These are phyloP conservation scores for Erysimum cheiranthoides DNA, from an alignment of 345 rosid genomes.

Conservation along the genomic window DNA sequence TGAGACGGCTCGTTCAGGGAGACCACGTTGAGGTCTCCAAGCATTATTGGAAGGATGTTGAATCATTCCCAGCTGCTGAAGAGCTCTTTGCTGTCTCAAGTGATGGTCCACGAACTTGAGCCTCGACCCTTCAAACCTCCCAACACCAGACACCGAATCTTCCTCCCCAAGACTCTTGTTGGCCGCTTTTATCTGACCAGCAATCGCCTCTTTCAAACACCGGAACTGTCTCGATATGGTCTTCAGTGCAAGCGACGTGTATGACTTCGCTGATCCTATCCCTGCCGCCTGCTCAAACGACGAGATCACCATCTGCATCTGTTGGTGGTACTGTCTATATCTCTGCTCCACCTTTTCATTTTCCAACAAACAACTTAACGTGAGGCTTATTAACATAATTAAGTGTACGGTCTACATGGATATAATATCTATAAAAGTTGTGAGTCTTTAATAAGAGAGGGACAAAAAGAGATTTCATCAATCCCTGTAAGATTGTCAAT, in stretches of 20 bases:
- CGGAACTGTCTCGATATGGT: conserved; percentile 96
- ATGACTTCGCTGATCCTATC: conserved; percentile 83
- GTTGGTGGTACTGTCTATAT: conserved; percentile 93
- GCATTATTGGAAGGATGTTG: conserved; percentile 81
- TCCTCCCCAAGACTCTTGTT: conserved; percentile 94
- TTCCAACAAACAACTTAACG: conserved; percentile 31
- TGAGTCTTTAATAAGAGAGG: conserved; percentile 11
- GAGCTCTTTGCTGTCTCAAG: conserved; percentile 91
- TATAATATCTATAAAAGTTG: not conserved
- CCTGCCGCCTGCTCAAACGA: conserved; percentile 93
- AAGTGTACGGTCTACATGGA: not conserved
- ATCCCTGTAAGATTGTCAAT: conserved; percentile 24
- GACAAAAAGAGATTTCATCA: conserved; percentile 18
- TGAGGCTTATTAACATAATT: conserved; percentile 10
- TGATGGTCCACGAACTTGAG: conserved; percentile 94
- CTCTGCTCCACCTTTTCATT: conserved; percentile 87
- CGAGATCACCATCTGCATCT: conserved; percentile 90
- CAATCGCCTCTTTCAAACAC: conserved; percentile 89
- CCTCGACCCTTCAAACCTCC: conserved; percentile 84
- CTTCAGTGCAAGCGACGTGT: conserved; percentile 84
- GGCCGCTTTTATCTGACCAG: conserved; percentile 81
- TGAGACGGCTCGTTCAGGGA: conserved; percentile 93
- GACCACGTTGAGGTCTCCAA: conserved; percentile 99
- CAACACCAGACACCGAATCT: conserved; percentile 59
- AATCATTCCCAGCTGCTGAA: conserved; percentile 95